phyloP scores from a whole-genome alignment of 352 stramenopile genomes.

The Chrysophaeum taylorii region DNA sequence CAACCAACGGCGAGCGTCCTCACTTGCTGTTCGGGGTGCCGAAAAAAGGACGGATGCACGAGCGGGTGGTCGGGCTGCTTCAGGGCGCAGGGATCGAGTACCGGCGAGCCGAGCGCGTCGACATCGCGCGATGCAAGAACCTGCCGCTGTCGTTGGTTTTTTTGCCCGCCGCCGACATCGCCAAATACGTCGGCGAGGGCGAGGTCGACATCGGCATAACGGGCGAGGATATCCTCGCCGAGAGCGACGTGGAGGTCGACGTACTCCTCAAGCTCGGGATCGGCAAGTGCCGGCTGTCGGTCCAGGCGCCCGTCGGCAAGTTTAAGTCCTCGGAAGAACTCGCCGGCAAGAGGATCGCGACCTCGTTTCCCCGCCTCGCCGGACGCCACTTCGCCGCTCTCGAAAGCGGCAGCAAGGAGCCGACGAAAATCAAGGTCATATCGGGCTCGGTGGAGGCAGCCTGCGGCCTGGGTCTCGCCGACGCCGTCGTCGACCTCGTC shows the following conservation, averaged over 20 bases:
- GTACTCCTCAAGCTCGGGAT: slow-evolving; percentile 86
- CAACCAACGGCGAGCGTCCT: not conserved
- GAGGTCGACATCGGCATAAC: slow-evolving; percentile 97
- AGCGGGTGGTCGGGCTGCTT: slow-evolving; percentile 89
- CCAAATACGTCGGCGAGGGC: slow-evolving; percentile 90
- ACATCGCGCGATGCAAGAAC: slow-evolving; percentile 72
- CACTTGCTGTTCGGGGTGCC: slow-evolving; percentile 76
- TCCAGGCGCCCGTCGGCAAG: slow-evolving; percentile 80
- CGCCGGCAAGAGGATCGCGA: slow-evolving; percentile 91
- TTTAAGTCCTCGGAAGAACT: slow-evolving; percentile 66
- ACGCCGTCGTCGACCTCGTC: slow-evolving; percentile 95
- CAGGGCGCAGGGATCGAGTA: slow-evolving; percentile 88
- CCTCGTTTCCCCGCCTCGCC: slow-evolving; percentile 84
- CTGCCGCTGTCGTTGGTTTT: slow-evolving; percentile 93
- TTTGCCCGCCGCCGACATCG: slow-evolving; percentile 89
- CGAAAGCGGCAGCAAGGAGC: slow-evolving; percentile 37
- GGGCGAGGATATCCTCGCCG: slow-evolving; percentile 72
- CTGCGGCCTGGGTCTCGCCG: slow-evolving; percentile 87
- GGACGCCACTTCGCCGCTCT: slow-evolving; percentile 85
- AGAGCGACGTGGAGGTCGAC: slow-evolving; percentile 74
- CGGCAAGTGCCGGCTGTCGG: slow-evolving; percentile 83
- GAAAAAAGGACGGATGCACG: slow-evolving; percentile 93
- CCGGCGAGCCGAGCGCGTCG: slow-evolving; percentile 56
- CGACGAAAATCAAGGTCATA: slow-evolving; percentile 82
- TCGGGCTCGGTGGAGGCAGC: slow-evolving; percentile 93